Evolutionary conservation across 2,329 filamentous ascomycete genomes (phyloP), one percentile per base, ranked within the genome.

Genomic region (Cercospora zeae-maydis): DNA sequence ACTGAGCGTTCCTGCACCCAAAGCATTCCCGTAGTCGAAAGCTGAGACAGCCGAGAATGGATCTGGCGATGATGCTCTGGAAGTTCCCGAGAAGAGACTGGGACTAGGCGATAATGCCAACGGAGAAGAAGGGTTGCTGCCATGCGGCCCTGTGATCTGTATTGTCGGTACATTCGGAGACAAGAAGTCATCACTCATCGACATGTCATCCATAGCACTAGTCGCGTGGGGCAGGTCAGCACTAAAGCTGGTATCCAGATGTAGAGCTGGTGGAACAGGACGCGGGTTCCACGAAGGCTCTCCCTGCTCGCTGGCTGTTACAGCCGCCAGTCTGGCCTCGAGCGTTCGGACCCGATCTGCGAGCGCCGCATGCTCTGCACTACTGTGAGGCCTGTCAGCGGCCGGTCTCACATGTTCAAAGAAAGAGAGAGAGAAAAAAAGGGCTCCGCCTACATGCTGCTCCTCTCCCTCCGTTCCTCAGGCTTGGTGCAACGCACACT

Each of bases 331-430:
- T 24, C 56, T 54, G 9, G 64, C 64, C 36, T 66, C 64, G 11
- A 66, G 59, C 56, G 51, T 49, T 57, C 64, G 52, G 11, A 66
- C 64, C 24, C 64, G 64, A 56, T 64, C 62, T n/a, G 62, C 64
- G 11, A 64, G 42, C 6, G 62, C 64, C 27, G 64, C 45, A 30
- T 63, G 56, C n/a, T 66, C 64, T 27, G 62, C 62, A 53, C 51
- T 60, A 39, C 59, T 64, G 21, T 24, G 21, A 24, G 21, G 42
- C 14, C 30, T 19, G 30, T 34, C 14, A 30, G 54, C 45, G 19
- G 58, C 49, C 24, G 31, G 30, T 6, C 27, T 21, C 34, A 9
- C 7, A n/a, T 19, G 8, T 14, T 3, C 10, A 19, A 39, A 6
- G n/a, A 4, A 3, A 2, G 21, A 37, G 24, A 6, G 24, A 6